Base-by-base conservation (phyloP, 140 eudicot genomes). In the Oenanthe javanica region DNA sequence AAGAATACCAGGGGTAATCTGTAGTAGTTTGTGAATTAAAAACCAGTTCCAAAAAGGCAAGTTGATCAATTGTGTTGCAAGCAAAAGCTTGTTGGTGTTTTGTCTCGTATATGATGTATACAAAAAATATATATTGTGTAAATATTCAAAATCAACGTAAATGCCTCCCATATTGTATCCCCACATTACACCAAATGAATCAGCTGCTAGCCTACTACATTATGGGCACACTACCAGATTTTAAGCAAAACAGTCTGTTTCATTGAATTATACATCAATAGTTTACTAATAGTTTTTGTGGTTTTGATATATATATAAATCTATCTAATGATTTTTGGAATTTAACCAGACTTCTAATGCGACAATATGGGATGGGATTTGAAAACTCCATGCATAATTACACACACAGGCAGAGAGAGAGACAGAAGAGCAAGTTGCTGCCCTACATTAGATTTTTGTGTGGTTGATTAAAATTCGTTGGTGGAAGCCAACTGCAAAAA, bases 401-500 rank as follows among this genome's bases (percentile, higher is more conserved):
- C 5, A 55, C 9, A 3, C 2, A 10, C 10, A 31, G 9, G 2
- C 15, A 23, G 5, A 63, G 3, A 42, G 14, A 45, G 15, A 72
- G 51, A 72, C 54, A 73, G 38, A 25, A 23, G 48, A 43, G 74
- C 69, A 36, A 83, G 81, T 77, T 78, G 69, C 27, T 81, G 50
- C 54, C 72, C 77, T 72, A 64, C 66, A 73, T 72, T 79, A 78
- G 82, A 67, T 83, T 73, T 47, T 48, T 81, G 79, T 55, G 77
- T 80, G 78, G 2, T 6, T 42, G 47, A 43, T 19, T 72, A 12
- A 72, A 72, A 38, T 43, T 40, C 27, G 73, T 82, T 87, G 89
- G 87, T 89, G 93, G 90, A 86, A 84, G 79, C 86, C 91, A 89
- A 90, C 83, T 85, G 81, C 81, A 85, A 78, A 85, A 78, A 48